Percentiles rank a stretch among this genome's conserved stretches.
These are phyloP conservation scores for Sarcocystis neurona DNA, from an alignment of 169 alveolate genomes.

Conservation along the genomic window DNA sequence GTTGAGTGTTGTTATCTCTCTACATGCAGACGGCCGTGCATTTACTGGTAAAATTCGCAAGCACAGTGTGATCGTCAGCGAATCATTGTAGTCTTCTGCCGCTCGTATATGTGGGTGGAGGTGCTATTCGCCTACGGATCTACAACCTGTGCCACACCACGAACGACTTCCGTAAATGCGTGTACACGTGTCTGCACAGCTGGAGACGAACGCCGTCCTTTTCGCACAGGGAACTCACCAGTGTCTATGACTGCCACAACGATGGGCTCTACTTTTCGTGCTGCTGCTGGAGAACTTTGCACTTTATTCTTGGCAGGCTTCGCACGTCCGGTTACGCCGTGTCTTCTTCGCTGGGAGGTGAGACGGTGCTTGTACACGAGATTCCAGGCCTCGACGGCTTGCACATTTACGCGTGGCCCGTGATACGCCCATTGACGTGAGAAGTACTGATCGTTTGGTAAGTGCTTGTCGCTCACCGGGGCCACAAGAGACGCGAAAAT, in stretches of 20 bases:
- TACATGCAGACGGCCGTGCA: too few species aligned
- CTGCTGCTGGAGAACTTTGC: not conserved
- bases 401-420: not conserved
- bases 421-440: conserved; percentile 50
- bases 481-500: too few species aligned
- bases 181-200: not conserved
- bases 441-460: conserved; percentile 38
- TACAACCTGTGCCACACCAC: too few species aligned
- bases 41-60: too few species aligned
- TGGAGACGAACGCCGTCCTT: not conserved
- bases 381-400: conserved; percentile 34
- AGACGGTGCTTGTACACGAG: conserved; percentile 35
- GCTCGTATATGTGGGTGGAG: too few species aligned
- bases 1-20: too few species aligned
- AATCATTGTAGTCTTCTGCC: too few species aligned
- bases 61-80: too few species aligned
- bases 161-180: too few species aligned
- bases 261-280: conserved; percentile 11
- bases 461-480: too few species aligned
- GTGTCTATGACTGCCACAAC: conserved; percentile 55
- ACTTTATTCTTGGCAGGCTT: not conserved
- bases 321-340: not conserved
- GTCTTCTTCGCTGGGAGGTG: not conserved
- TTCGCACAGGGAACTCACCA: too few species aligned
- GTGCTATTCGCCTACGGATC: too few species aligned